Evolutionary conservation across 2,329 filamentous ascomycete genomes (phyloP).

Genomic region (Aspergillus terreus): DNA sequence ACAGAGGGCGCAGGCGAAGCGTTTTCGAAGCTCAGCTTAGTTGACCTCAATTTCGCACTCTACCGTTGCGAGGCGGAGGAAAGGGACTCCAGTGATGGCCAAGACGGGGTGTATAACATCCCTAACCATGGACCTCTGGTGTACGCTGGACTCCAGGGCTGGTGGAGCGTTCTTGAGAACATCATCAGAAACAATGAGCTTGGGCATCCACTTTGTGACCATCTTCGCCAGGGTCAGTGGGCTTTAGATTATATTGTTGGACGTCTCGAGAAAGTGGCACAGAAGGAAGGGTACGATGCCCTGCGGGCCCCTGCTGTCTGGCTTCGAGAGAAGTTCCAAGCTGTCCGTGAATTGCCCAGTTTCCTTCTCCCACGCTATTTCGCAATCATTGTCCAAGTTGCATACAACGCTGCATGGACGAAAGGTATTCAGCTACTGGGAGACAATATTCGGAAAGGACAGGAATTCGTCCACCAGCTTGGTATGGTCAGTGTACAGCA

Average conservation of each 20-base stretch:
- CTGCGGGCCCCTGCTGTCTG: constrained; percentile 68
- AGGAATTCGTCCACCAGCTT: constrained; percentile 83
- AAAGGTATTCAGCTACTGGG: constrained; percentile 76
- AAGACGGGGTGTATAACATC: constrained; percentile 84
- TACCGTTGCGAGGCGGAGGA: constrained; percentile 92
- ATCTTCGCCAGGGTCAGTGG: constrained; percentile 89
- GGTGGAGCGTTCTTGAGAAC: constrained; percentile 87
- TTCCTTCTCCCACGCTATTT: constrained; percentile 94
- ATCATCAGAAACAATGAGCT: constrained; percentile 87
- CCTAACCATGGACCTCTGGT: constrained; percentile 80
- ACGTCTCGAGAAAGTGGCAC: constrained; percentile 69
- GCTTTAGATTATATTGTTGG: constrained; percentile 81
- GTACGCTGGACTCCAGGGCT: constrained; percentile 96
- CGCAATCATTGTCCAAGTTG: constrained; percentile 79
- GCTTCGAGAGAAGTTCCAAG: constrained; percentile 80
- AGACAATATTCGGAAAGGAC: constrained; percentile 70
- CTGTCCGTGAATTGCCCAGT: constrained; percentile 77
- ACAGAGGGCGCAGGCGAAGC: constrained; percentile 76
- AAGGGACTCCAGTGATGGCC: constrained; percentile 70
- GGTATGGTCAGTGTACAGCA: constrained; percentile 90
- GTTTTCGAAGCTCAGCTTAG: constrained; percentile 68
- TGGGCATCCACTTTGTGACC: constrained; percentile 88
- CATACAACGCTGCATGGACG: constrained; percentile 79
- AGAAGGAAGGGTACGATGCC: constrained; percentile 58
- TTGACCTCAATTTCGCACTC: constrained; percentile 86